Percentiles rank a stretch among this genome's conserved stretches.
Conservation (phyloP, 2,329 filamentous ascomycete species). For the Rhynchosporium agropyri region DNA sequence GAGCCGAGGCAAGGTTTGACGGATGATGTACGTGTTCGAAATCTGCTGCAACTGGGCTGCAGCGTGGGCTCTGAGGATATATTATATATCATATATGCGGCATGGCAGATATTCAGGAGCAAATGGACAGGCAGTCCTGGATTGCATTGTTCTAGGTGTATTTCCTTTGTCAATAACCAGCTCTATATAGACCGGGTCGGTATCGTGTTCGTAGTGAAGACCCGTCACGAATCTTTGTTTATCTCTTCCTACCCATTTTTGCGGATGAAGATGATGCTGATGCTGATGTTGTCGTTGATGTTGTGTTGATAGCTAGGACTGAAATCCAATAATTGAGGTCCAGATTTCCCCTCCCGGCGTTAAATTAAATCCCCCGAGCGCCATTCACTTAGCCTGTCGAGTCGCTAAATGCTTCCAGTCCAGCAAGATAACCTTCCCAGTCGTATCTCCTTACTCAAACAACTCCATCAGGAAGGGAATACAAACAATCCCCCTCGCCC, state of each 20-base stretch:
- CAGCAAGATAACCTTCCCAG: slow-evolving; percentile 2
- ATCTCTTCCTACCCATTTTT: neutral
- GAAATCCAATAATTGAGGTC: neutral
- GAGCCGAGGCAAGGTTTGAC: neutral
- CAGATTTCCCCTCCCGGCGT: neutral
- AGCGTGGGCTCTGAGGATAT: slow-evolving; percentile 13
- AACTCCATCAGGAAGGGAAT: slow-evolving; percentile 10
- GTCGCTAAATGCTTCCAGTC: slow-evolving; percentile 16
- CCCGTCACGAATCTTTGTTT: neutral
- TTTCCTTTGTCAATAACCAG: neutral
- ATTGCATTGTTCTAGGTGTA: neutral
- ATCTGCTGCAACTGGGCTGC: neutral
- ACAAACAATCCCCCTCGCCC: slow-evolving; percentile 12
- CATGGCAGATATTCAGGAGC: slow-evolving; percentile 7
- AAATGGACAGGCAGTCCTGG: neutral
- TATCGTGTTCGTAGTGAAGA: neutral
- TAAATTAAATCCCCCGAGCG: neutral
- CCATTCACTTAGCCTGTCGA: neutral
- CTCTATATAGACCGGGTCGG: neutral
- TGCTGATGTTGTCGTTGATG: neutral
- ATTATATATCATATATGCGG: slow-evolving; percentile 15
- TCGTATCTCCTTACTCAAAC: slow-evolving; percentile 7
- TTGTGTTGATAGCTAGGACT: neutral
- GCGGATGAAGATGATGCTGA: neutral
- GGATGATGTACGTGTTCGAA: neutral